phyloP scores from a whole-genome alignment of 192 early-diverging fungal species.

The Oehlia diaphana region DNA sequence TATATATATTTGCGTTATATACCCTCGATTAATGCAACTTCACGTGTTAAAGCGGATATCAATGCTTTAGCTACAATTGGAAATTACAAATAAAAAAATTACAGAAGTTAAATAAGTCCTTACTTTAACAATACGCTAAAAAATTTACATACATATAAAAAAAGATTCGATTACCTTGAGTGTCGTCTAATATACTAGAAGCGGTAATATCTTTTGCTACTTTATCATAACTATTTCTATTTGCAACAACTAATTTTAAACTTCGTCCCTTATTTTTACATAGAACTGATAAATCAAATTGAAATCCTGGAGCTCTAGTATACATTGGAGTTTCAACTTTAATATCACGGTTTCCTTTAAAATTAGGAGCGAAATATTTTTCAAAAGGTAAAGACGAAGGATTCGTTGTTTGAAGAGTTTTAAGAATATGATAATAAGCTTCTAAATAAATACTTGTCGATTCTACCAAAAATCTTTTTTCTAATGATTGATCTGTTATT shows the following conservation, averaged over 20 bases:
- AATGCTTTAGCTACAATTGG: constrained; percentile 36
- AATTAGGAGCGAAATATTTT: constrained; percentile 34
- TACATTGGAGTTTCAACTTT: neutral
- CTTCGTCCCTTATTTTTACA: neutral
- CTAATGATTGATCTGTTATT: neutral
- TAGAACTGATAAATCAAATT: neutral
- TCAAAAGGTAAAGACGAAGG: constrained; percentile 42
- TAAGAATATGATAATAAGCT: constrained; percentile 37
- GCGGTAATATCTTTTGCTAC: neutral
- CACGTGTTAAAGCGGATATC: constrained; percentile 45
- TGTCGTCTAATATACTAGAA: neutral
- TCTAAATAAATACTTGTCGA: constrained; percentile 38
- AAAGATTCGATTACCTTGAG: no score
- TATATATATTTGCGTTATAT: no score
- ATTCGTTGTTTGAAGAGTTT: constrained; percentile 35
- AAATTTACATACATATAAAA: no score
- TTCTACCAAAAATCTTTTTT: constrained; percentile 42
- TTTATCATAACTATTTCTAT: neutral
- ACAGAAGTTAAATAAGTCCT: neutral
- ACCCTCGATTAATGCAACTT: constrained; percentile 57
- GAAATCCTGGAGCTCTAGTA: constrained; percentile 22
- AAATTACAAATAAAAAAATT: neutral
- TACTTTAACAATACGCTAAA: no score
- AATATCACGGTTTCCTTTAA: neutral
- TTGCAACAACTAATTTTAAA: neutral